Conservation (phyloP, 1,284 basidiomycete genomes). For the Apiotrichum domesticum region DNA sequence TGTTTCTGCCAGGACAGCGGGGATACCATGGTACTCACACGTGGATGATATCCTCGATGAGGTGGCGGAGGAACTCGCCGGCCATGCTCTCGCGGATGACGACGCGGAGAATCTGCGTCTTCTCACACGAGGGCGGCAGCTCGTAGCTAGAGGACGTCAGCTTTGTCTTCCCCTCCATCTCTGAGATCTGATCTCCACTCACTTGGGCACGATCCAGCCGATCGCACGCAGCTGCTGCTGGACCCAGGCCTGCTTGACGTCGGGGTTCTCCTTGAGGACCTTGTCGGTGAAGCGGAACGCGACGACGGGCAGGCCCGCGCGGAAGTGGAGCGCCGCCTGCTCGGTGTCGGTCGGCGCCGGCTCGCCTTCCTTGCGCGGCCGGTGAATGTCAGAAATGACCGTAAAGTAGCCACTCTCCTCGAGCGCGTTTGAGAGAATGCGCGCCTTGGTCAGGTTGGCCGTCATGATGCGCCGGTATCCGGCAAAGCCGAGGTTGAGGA, state of each 20-base stretch:
- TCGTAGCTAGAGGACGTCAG: slow-evolving; percentile 53
- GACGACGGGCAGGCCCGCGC: slow-evolving; percentile 74
- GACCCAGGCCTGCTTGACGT: slow-evolving; percentile 80
- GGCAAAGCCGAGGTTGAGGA: slow-evolving; percentile 70
- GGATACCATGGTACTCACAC: not conserved
- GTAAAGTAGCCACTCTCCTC: slow-evolving; percentile 72
- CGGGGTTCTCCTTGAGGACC: slow-evolving; percentile 63
- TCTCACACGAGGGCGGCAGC: slow-evolving; percentile 62
- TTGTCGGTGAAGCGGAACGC: slow-evolving; percentile 81
- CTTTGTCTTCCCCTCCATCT: slow-evolving; percentile 6
- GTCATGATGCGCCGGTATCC: slow-evolving; percentile 68
- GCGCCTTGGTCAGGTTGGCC: slow-evolving; percentile 73
- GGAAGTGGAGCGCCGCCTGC: slow-evolving; percentile 31
- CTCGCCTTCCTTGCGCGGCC: slow-evolving; percentile 16
- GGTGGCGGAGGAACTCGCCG: slow-evolving; percentile 35
- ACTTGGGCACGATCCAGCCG: slow-evolving; percentile 69
- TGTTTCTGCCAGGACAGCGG: not conserved
- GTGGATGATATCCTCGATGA: slow-evolving; percentile 39
- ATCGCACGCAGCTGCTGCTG: slow-evolving; percentile 52
- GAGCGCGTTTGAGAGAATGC: slow-evolving; percentile 76
- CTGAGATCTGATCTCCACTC: slow-evolving; percentile 3
- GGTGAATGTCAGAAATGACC: slow-evolving; percentile 50
- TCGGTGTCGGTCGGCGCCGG: slow-evolving; percentile 8
- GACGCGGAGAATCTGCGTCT: slow-evolving; percentile 74
- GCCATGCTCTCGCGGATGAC: slow-evolving; percentile 65